Evolutionary conservation across 2,329 filamentous ascomycete species (phyloP).

Genomic region (Colletotrichum musae): DNA sequence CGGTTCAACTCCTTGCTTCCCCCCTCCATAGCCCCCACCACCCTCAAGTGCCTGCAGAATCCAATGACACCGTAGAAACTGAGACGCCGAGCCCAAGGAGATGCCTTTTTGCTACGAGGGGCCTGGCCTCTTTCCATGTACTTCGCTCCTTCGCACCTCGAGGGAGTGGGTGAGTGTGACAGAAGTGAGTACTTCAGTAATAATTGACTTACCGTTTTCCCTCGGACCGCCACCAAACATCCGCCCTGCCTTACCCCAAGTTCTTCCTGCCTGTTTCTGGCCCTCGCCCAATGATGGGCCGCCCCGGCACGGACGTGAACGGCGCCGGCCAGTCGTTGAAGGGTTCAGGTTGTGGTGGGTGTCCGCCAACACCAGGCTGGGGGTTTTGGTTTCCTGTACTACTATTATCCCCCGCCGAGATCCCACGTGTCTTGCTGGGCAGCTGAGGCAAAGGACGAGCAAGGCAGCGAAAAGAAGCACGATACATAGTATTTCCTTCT

Average conservation of each 20-base stretch:
- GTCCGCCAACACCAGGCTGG: not conserved
- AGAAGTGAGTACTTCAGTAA: not conserved
- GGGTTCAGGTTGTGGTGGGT: not conserved
- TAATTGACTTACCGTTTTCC: slow-evolving; percentile 2
- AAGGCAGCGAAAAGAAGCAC: not conserved
- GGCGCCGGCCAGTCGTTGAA: not conserved
- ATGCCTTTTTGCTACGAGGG: not conserved
- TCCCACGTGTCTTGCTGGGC: slow-evolving; percentile 18
- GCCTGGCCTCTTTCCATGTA: not conserved
- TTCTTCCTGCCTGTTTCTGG: slow-evolving; percentile 1
- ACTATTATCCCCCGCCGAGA: not conserved
- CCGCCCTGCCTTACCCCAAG: slow-evolving; percentile 14
- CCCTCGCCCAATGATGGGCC: slow-evolving; percentile 9
- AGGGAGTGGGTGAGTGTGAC: not conserved
- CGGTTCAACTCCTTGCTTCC: slow-evolving; percentile 1
- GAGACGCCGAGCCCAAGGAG: not conserved
- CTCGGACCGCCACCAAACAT: slow-evolving; percentile 18
- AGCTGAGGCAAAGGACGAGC: slow-evolving; percentile 11
- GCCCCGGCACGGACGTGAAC: slow-evolving; percentile 1
- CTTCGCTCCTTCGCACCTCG: too few species aligned
- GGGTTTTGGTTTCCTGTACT: not conserved
- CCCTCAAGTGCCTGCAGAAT: slow-evolving; percentile 8
- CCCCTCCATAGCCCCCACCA: slow-evolving; percentile 5
- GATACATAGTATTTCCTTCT: slow-evolving; percentile 1
- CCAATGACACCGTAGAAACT: not conserved